Conservation (phyloP, 441 rosid genomes). For the Codiaeum variegatum region DNA sequence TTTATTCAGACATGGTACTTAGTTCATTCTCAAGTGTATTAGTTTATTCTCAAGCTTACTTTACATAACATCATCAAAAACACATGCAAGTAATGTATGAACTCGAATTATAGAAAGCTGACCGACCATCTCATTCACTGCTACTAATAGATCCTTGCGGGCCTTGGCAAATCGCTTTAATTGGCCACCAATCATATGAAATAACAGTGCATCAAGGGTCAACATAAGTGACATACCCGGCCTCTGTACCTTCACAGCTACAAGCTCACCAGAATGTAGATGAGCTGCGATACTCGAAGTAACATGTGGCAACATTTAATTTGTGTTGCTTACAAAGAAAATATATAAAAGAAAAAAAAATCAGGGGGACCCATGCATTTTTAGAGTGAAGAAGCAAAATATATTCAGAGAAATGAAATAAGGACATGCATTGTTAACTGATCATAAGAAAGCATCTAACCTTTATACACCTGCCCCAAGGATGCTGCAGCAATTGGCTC, state of each 20-base stretch:
- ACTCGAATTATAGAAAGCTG: constrained; percentile 30
- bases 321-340: constrained; percentile 15
- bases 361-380: constrained; percentile 8
- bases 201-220: constrained; percentile 93
- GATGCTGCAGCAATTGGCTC: constrained; percentile 97
- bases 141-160: constrained; percentile 80
- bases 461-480: constrained; percentile 97
- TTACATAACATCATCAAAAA: constrained; percentile 4
- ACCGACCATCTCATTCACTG: constrained; percentile 99
- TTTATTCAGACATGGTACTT: not conserved
- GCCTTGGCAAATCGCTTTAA: constrained; percentile 94
- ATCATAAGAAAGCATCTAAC: constrained; percentile 44
- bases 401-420: not conserved
- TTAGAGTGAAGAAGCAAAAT: constrained; percentile 1
- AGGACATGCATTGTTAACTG: constrained; percentile 8
- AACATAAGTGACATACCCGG: constrained; percentile 78
- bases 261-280: constrained; percentile 93
- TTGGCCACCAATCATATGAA: constrained; percentile 92
- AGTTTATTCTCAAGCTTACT: not conserved
- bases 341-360: not conserved
- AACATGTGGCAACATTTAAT: constrained; percentile 30
- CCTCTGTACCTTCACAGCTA: constrained; percentile 98
- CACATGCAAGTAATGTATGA: constrained; percentile 8
- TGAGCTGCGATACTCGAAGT: constrained; percentile 85
- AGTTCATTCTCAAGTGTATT: not conserved